Base-by-base conservation (phyloP, 2,329 filamentous ascomycete genomes). In the Alternaria brassicae region DNA sequence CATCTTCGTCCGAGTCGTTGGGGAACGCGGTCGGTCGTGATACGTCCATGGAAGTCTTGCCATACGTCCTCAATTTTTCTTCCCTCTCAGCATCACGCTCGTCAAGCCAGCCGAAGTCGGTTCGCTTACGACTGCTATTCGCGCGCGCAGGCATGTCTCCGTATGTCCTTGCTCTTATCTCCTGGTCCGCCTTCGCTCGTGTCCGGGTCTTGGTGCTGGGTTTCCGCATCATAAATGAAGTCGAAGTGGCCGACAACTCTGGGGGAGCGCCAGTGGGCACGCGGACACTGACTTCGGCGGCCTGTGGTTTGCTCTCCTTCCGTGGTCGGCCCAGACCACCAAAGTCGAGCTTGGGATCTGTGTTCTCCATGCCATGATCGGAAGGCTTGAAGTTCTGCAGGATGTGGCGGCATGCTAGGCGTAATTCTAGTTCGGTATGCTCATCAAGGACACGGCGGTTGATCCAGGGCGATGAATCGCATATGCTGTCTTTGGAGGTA, bases 401-500 rank as follows among this genome's bases (percentile, higher is more conserved):
- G 53, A 84, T 77, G 52, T 77, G 76, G 21, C 78, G 76, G 68
- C 82, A 84, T 55, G 81, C 80, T 42, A 73, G 66, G 59, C 81
- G 80, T 50, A 84, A 71, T 60, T 83, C 80, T 27, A 73, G 72
- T 58, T 83, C 81, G 44, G 79, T 74, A 34, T 77, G 71, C 23
- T 73, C 63, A 15, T 80, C 73, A 55, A 84, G 77, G 23, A 77
- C 74, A 55, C 79, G 79, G 40, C 80, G 80, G 55, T 77, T 76
- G 61, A 81, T 81, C 59, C 78, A 78, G 40, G 80, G 76, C 53
- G 80, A 78, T 34, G 76, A 76, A 53, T 79, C 68, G 42, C 65
- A 66, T 23, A 76, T 67, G 61, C 71, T 75, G 59, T 76, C 72
- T 39, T 72, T 71, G 45, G 72, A 74, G 4, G 58, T 47, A 27